Percentiles rank a stretch among this genome's conserved stretches.
Conservation (phyloP, 331 rosid species). For the Arachis monticola region DNA sequence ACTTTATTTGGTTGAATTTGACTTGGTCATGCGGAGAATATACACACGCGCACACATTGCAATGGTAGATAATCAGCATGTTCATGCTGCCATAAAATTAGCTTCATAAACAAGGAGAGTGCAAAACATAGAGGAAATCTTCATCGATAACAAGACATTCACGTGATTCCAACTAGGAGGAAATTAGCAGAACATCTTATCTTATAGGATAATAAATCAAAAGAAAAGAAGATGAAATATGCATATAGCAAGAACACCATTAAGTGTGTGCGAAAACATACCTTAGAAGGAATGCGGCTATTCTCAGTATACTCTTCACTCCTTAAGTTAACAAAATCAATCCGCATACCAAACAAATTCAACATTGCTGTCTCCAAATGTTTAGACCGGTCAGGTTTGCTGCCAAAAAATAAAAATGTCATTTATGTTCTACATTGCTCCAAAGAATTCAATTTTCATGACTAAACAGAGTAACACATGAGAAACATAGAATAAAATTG, state of each 20-base stretch:
- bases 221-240: slow-evolving; percentile 1
- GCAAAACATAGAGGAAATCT: slow-evolving; percentile 7
- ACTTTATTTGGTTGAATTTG: slow-evolving; percentile 25
- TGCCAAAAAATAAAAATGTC: slow-evolving; percentile 45
- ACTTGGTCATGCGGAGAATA: slow-evolving; percentile 10
- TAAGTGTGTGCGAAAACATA: slow-evolving; percentile 21
- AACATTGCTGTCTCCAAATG: slow-evolving; percentile 97
- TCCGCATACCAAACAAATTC: slow-evolving; percentile 80
- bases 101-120: slow-evolving; percentile 12
- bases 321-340: slow-evolving; percentile 90
- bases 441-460: background rate
- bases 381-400: slow-evolving; percentile 95
- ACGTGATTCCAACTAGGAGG: slow-evolving; percentile 23
- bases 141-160: background rate
- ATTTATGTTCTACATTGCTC: background rate
- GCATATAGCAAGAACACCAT: background rate
- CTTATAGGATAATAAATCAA: slow-evolving; percentile 13
- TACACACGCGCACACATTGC: slow-evolving; percentile 11
- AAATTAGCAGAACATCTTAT: background rate
- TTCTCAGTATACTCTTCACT: slow-evolving; percentile 85
- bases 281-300: slow-evolving; percentile 94
- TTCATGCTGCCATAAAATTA: slow-evolving; percentile 23
- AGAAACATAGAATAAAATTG: background rate
- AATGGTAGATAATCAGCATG: slow-evolving; percentile 19
- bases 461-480: background rate